Base-by-base conservation (phyloP, 2,329 filamentous ascomycete species). In the Botrytis tulipae region DNA sequence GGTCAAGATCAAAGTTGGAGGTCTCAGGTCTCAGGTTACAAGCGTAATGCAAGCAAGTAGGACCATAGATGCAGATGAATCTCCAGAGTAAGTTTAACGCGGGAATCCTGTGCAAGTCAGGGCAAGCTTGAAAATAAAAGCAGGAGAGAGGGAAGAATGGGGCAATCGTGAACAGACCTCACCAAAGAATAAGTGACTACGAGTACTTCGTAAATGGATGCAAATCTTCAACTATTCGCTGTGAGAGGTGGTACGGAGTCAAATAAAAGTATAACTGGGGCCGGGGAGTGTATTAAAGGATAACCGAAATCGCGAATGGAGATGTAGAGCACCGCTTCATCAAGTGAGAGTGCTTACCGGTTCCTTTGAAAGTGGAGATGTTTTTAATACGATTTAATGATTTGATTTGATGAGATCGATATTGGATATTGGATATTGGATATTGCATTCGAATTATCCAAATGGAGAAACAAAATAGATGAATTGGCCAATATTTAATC, bases 241-340 rank as follows among this genome's bases (percentile, higher is more conserved):
- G 42, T 63, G n/a, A 63, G 61, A 22, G 61, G 14, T 44, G 12
- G 40, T 14, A 54, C 12, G 12, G 25, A 54, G 61, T 14, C 14
- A 22, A 32, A 29, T 32, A 14, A 63, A 46, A 63, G 61, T 3
- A 63, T 44, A 32, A 63, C n/a, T 63, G 40, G 61, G 40, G n/a
- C 61, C 40, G n/a, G n/a, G 61, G 14, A 44, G 60, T 29, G 40
- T 29, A 62, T n/a, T 2, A 42, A 42, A n/a, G 37, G 37, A 63
- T 63, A 63, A 63, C 61, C 61, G 61, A 63, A 63, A 44, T 63
- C 61, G 61, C 16, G n/a, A 63, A 44, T 44, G 61, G 61, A 44
- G 61, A 29, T 63, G 40, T 7, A 44, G 40, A 63, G 40, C 40
- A 44, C 18, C 9, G 18, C 25, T 29, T 63, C 61, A 44, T 63